Evolutionary conservation across 1,139 yeast genomes (phyloP).

Genomic region (Suhomyces yuchorum): DNA sequence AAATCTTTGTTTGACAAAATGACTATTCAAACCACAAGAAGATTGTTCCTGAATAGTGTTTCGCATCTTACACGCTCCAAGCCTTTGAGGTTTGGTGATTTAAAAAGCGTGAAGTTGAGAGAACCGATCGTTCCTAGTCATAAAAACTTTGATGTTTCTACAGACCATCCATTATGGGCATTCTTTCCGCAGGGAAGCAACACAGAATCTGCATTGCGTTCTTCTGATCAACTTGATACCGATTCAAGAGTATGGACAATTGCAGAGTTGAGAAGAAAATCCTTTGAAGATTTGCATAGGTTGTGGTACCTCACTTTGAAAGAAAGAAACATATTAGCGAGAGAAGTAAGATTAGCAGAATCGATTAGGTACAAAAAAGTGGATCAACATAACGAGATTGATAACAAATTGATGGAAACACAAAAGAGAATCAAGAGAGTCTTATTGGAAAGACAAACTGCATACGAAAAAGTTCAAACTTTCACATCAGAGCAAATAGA

Average conservation of each 20-base stretch:
- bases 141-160: slow-evolving; percentile 68
- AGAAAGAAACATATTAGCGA: slow-evolving; percentile 76
- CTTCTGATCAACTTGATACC: slow-evolving; percentile 55
- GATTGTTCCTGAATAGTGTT: slow-evolving; percentile 11
- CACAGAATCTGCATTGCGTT: slow-evolving; percentile 57
- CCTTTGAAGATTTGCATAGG: slow-evolving; percentile 87
- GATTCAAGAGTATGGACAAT: slow-evolving; percentile 82
- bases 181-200: slow-evolving; percentile 65
- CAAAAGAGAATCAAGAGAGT: slow-evolving; percentile 77
- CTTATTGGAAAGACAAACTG: slow-evolving; percentile 79
- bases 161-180: slow-evolving; percentile 94
- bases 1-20: slow-evolving; percentile 4
- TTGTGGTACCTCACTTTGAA: slow-evolving; percentile 87
- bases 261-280: slow-evolving; percentile 85
- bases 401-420: slow-evolving; percentile 38
- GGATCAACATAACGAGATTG: slow-evolving; percentile 33
- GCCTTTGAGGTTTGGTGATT: slow-evolving; percentile 33
- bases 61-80: slow-evolving; percentile 23
- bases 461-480: slow-evolving; percentile 62
- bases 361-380: slow-evolving; percentile 31
- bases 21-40: slow-evolving; percentile 13
- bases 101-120: slow-evolving; percentile 51
- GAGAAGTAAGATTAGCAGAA: slow-evolving; percentile 62
- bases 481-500: slow-evolving; percentile 47
- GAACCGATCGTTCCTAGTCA: slow-evolving; percentile 88